Base-by-base conservation (phyloP, 108 stramenopile genomes). In the Nitzschia sp. region DNA sequence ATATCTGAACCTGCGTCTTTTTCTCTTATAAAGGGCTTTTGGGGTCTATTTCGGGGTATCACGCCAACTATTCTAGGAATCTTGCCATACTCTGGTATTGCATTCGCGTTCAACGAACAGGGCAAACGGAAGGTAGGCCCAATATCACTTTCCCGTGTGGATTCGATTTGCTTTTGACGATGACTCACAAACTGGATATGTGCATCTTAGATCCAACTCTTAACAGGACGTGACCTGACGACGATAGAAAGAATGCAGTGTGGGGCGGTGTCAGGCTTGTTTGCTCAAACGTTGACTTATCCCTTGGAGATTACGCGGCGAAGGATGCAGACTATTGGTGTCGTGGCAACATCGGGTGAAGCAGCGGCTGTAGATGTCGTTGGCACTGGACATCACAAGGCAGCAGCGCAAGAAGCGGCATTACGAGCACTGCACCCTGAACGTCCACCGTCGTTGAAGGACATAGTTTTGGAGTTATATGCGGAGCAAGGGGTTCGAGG, bases 261-360 rank as follows among this genome's bases (percentile, higher is more conserved):
- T 64, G 97, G 97, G 23, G 97, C 85, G 13, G 55, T 97, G 18
- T 90, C 94, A 11, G 97, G 97, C 21, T 71, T 97, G 9, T 76
- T 96, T 42, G 97, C 95, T 27, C 97, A 97, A 79, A 82, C 92
- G 0, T 56, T 89, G 18, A 85, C 95, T 9, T 99, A 99, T 80
- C 98, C 98, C 1, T 72, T 98, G 9, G 98, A 99, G 46, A 93
- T 99, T 18, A 95, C 92, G 19, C 66, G 98, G 32, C 75, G 98
- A 47, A 85, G 97, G 2, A 97, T 98, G 98, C 98, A 99, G 87
- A 99, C 98, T 0, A 85, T 91, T 61, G 95, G 96, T 13, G 70
- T 93, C 51, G 85, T 94, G 19, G 78, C 83, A 6, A 84, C 84
- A 11, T 71, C 74, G 18, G 92, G 89, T 1, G 75, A 83, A 15